These are phyloP conservation scores for Suhomyces bribrorum DNA, from an alignment of 1,139 yeast species.

Conservation along the genomic window DNA sequence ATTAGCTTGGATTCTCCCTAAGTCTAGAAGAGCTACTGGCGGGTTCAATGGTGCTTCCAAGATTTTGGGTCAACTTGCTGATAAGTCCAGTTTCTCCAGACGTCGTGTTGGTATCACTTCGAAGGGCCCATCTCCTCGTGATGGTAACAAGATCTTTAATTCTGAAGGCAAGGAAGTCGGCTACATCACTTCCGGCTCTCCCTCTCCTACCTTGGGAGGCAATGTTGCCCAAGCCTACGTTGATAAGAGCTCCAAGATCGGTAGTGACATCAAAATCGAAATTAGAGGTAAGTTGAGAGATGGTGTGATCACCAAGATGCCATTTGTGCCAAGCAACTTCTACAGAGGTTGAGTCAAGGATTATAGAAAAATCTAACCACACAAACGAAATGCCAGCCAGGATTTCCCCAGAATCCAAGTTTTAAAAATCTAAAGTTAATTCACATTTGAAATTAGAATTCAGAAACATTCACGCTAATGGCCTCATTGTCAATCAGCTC, in stretches of 20 bases:
- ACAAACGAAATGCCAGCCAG: too few species aligned
- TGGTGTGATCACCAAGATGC: conserved; percentile 75
- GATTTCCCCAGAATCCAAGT: neutral
- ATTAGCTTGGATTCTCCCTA: conserved; percentile 85
- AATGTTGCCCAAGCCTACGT: conserved; percentile 93
- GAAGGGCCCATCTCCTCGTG: conserved; percentile 92
- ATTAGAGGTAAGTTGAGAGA: conserved; percentile 83
- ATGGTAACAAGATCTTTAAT: conserved; percentile 66
- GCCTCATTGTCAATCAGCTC: too few species aligned
- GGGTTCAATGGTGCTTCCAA: conserved; percentile 77
- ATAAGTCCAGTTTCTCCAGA: conserved; percentile 56
- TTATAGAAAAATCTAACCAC: neutral
- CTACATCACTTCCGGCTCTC: conserved; percentile 81
- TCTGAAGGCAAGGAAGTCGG: conserved; percentile 60
- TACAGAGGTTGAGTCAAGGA: conserved; percentile 43
- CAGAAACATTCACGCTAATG: too few species aligned
- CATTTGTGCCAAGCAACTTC: conserved; percentile 76
- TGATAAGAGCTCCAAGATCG: conserved; percentile 73
- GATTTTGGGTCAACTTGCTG: conserved; percentile 68
- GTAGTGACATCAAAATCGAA: conserved; percentile 71
- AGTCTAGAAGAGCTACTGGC: conserved; percentile 62
- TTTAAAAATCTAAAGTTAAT: too few species aligned
- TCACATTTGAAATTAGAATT: too few species aligned
- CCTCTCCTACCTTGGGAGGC: conserved; percentile 83
- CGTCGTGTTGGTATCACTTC: conserved; percentile 76